Percentiles rank a stretch among this genome's conserved stretches.
Conservation (phyloP, 805 yeast species). For the Maudiozyma turicensis region DNA sequence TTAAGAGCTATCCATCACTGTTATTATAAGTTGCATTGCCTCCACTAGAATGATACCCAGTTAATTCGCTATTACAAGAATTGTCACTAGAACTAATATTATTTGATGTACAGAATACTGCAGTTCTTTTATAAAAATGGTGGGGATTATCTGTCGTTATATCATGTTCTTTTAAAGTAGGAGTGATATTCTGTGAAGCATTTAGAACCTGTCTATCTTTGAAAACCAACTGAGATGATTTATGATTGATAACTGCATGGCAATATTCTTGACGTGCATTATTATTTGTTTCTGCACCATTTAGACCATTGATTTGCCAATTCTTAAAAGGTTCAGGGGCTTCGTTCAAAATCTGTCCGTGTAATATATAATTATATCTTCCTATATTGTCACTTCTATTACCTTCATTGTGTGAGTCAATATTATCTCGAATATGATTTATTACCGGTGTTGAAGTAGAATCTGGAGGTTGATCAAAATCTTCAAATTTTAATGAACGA, state of each 20-base stretch:
- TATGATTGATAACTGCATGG: neutral
- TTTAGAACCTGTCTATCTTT: neutral
- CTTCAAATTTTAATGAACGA: constrained; percentile 18
- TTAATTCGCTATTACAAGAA: neutral
- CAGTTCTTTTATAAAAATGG: no score
- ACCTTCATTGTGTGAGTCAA: no score
- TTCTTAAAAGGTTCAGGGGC: neutral
- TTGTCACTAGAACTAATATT: neutral
- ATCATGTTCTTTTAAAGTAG: neutral
- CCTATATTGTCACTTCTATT: neutral
- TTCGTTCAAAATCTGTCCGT: neutral
- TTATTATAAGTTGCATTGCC: constrained; percentile 21
- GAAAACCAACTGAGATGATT: neutral
- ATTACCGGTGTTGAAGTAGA: constrained; percentile 25
- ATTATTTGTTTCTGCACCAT: neutral
- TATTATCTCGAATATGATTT: neutral
- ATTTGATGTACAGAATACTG: no score
- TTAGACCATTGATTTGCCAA: neutral
- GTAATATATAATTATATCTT: neutral
- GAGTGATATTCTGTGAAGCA: neutral
- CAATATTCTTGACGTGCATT: neutral
- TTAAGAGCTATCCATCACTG: constrained; percentile 3
- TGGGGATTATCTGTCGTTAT: no score
- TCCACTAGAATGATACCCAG: constrained; percentile 19
- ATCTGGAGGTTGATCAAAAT: constrained; percentile 25